These are phyloP conservation scores for carrot (Daucus carota) DNA, from an alignment of 129 eudicot genomes.

Conservation along the genomic window DNA sequence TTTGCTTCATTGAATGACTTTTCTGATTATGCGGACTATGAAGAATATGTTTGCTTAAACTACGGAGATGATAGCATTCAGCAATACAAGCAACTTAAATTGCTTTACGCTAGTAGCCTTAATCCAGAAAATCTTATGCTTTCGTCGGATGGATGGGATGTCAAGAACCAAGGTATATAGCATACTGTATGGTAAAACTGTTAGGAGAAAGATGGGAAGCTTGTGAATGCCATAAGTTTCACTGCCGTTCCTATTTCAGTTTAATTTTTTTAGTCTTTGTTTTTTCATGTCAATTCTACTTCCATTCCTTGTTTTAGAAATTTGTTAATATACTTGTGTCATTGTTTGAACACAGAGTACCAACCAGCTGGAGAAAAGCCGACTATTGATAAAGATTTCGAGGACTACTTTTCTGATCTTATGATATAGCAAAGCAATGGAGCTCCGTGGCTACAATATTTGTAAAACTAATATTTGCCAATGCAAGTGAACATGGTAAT, in stretches of 20 bases:
- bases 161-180: constrained; percentile 42
- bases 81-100: constrained; percentile 30
- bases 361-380: constrained; percentile 33
- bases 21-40: background rate
- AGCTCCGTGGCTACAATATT: background rate
- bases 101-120: constrained; percentile 31
- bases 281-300: background rate
- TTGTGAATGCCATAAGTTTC: background rate
- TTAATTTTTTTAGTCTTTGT: background rate
- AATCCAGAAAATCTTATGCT: constrained; percentile 34
- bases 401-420: constrained; percentile 81
- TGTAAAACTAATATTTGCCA: too few relatives aligned
- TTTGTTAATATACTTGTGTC: constrained; percentile 1
- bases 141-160: constrained; percentile 67
- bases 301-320: background rate
- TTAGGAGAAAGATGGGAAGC: background rate
- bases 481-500: background rate
- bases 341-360: constrained; percentile 39
- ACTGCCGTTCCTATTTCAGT: background rate
- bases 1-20: background rate
- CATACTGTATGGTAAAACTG: background rate
- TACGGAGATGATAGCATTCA: constrained; percentile 9
- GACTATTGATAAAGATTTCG: constrained; percentile 89
- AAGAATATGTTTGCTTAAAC: background rate
- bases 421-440: constrained; percentile 34